Evolutionary conservation across 1,284 basidiomycete genomes (phyloP).

Genomic region (Rhodotorula sp.): DNA sequence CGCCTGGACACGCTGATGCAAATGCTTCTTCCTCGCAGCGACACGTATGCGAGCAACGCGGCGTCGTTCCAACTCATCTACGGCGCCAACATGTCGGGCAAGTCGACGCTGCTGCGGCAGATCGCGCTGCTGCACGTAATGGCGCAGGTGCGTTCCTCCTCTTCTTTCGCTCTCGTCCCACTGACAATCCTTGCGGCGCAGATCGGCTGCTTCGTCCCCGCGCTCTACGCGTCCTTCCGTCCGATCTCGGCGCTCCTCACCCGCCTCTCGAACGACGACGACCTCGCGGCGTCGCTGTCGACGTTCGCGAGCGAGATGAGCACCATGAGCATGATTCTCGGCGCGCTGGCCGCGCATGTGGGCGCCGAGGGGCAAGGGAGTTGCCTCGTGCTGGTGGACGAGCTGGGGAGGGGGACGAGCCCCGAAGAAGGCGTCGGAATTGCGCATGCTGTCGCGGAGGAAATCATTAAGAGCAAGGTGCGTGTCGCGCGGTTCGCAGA

Average conservation of each 20-base stretch:
- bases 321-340: constrained; percentile 81
- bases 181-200: neutral
- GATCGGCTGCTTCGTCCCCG: constrained; percentile 63
- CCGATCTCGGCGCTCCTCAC: constrained; percentile 81
- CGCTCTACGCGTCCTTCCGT: constrained; percentile 71
- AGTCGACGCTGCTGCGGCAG: constrained; percentile 88
- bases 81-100: constrained; percentile 77
- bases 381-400: constrained; percentile 83
- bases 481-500: neutral
- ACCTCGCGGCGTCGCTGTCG: constrained; percentile 77
- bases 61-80: constrained; percentile 79
- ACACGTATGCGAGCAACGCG: constrained; percentile 77
- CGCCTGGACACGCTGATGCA: neutral
- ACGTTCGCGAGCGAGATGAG: constrained; percentile 94
- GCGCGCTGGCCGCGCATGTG: constrained; percentile 50
- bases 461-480: constrained; percentile 70
- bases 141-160: constrained; percentile 55
- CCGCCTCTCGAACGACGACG: constrained; percentile 82
- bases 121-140: constrained; percentile 79
- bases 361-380: constrained; percentile 49
- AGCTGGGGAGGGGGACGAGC: constrained; percentile 64
- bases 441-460: constrained; percentile 88
- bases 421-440: constrained; percentile 66
- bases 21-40: constrained; percentile 66
- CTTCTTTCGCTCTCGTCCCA: neutral